Evolutionary conservation across 805 yeast species (phyloP).

Genomic region (Wickerhamomyces alni): DNA sequence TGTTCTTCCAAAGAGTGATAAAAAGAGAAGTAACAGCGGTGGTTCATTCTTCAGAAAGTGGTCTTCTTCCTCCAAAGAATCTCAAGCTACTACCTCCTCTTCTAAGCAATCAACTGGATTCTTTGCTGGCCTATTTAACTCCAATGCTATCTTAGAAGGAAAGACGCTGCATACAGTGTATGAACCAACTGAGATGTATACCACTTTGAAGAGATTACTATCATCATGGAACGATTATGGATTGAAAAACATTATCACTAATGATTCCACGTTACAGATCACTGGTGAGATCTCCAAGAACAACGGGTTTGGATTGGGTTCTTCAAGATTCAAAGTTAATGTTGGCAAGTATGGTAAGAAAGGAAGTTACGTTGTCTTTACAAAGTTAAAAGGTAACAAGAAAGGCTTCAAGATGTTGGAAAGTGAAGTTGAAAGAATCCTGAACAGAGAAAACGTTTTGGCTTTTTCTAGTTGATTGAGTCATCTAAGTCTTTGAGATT

Average conservation of each 20-base stretch:
- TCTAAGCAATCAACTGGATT: constrained; percentile 18
- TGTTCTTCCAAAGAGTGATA: not conserved
- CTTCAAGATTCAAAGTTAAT: constrained; percentile 56
- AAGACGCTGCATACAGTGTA: constrained; percentile 27
- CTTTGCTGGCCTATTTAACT: constrained; percentile 26
- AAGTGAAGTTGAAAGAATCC: constrained; percentile 57
- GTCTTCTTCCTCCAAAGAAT: constrained; percentile 20
- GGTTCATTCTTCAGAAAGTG: constrained; percentile 24
- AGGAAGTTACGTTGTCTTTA: constrained; percentile 50
- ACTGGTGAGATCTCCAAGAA: constrained; percentile 58
- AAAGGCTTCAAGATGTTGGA: constrained; percentile 55
- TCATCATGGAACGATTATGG: constrained; percentile 71
- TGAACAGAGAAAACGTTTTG: constrained; percentile 58
- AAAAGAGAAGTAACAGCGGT: constrained; percentile 17
- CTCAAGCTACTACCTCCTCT: not conserved
- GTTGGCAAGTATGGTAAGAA: constrained; percentile 38
- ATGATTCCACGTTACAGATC: constrained; percentile 36
- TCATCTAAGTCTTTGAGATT: not conserved
- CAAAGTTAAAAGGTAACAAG: constrained; percentile 58
- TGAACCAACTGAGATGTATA: constrained; percentile 47
- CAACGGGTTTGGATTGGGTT: constrained; percentile 56
- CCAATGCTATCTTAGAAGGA: constrained; percentile 8
- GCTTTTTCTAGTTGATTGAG: constrained; percentile 22
- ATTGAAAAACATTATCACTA: constrained; percentile 45
- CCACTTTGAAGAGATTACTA: constrained; percentile 57